Base-by-base conservation (phyloP, 179 eudicot species). In the Spinacia oleracea region DNA sequence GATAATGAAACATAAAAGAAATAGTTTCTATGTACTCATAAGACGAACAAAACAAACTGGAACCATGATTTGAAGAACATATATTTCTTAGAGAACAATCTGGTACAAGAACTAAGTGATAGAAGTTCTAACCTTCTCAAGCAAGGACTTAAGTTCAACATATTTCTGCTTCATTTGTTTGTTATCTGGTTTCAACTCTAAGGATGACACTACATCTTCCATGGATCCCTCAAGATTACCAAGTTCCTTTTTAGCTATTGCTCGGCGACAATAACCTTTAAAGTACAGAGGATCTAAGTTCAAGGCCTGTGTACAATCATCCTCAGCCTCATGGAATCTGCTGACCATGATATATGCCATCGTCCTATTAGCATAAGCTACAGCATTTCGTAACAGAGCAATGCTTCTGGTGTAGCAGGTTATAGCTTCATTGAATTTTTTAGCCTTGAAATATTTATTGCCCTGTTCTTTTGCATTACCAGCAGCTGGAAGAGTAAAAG, bases 271-370 rank as follows among this genome's bases (percentile, higher is more conserved):
- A 35, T 65, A 65, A 15, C 20, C 70, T 35, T 65, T 65, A 15
- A 65, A 16, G 21, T 35, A 65, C 4, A 15, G 10, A 18, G 23
- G 0, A 18, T 65, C n/a, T 20, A 65, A 34, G 23, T 65, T 65
- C 70, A 65, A 65, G 25, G 70, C 70, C 9, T 65, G 25, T 5
- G 70, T 65, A 35, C 70, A 65, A 35, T 65, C 70, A 65, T 5
- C 27, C n/a, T 65, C 70, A 4, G 70, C 70, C n/a, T 32, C 70
- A 35, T 16, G 25, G 45, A 15, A 65, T 65, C 45, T 65, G 18
- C 38, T 34, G 42, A 35, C 12, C 11, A 31, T 65, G 23, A 65
- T 40, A 65, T 65, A 20, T 35, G 70, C 43, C 70, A 65, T 7
- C 16, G 45, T 45, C 70, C 70, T 65, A 35, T 65, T 63, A 29